Evolutionary conservation across 1,139 yeast species (phyloP).

Genomic region (Entelexis sorbosivorans): DNA sequence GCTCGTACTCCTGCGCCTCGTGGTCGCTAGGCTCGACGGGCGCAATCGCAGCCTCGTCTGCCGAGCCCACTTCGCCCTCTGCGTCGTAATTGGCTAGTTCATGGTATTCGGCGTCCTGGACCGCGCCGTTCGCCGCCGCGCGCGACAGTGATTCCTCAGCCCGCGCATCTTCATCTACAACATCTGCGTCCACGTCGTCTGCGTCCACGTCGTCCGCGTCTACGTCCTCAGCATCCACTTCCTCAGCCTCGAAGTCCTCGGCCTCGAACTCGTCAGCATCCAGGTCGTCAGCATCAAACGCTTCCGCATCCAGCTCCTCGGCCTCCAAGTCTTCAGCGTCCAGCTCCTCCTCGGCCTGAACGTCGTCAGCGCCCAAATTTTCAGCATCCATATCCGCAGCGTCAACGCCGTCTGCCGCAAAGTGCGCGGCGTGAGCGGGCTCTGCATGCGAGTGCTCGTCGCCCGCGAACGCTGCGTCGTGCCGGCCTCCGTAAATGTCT

Average conservation of each 20-base stretch:
- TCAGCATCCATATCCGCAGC: constrained; percentile 20
- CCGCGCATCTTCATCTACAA: too few species aligned
- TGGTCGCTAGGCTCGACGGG: constrained; percentile 8
- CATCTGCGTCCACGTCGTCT: too few species aligned
- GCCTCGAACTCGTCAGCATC: constrained; percentile 1
- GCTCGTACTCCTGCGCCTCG: constrained; percentile 9
- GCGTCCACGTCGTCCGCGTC: too few species aligned
- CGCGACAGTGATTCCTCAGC: too few species aligned
- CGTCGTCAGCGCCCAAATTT: neutral
- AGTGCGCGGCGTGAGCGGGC: too few species aligned
- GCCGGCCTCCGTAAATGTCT: neutral
- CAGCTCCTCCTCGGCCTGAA: constrained; percentile 10
- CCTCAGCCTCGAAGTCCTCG: constrained; percentile 12
- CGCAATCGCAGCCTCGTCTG: neutral
- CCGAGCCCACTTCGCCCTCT: neutral
- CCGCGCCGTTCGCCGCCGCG: neutral
- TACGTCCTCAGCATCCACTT: too few species aligned
- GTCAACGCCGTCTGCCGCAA: neutral
- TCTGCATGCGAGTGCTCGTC: neutral
- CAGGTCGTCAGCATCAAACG: constrained; percentile 18
- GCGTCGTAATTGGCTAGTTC: neutral
- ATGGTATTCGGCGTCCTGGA: constrained; percentile 24
- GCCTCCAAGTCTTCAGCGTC: constrained; percentile 14
- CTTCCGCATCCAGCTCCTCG: constrained; percentile 10
- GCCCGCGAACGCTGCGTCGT: neutral